Conservation (phyloP, 305 asterid genomes). For the Stenogyne calaminthoides region DNA sequence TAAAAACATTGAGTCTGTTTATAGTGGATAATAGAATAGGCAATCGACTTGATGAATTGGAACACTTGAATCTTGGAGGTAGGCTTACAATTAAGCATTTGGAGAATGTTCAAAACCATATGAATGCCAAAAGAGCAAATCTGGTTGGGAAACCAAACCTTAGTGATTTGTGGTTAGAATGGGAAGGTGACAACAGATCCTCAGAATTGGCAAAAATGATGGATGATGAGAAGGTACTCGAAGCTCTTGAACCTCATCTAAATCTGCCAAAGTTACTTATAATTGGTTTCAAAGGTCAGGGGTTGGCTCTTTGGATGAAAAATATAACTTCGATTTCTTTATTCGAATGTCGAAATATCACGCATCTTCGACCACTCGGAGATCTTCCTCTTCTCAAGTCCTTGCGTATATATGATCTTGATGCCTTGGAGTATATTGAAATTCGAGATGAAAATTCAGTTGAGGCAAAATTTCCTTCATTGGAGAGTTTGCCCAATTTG, state of each 20-base stretch:
- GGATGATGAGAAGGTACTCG: constrained; percentile 10
- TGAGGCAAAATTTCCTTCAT: not conserved
- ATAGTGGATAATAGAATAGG: no score
- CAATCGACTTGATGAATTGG: not conserved
- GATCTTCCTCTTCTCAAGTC: not conserved
- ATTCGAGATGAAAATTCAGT: not conserved
- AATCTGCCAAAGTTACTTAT: constrained; percentile 13
- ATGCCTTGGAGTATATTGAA: not conserved
- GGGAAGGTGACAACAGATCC: not conserved
- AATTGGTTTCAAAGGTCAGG: constrained; percentile 17
- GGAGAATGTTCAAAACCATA: constrained; percentile 19
- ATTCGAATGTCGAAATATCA: not conserved
- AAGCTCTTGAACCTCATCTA: constrained; percentile 37
- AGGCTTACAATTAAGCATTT: constrained; percentile 20
- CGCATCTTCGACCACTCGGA: constrained; percentile 18
- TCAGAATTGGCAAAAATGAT: not conserved
- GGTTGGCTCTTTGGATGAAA: constrained; percentile 35
- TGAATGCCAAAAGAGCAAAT: constrained; percentile 29
- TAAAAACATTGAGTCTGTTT: no score
- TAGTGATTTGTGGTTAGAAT: not conserved
- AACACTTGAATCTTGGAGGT: constrained; percentile 31
- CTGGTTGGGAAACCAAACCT: constrained; percentile 20
- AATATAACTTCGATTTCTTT: not conserved
- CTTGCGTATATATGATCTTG: not conserved
- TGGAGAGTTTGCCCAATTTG: not conserved